phyloP scores from a whole-genome alignment of 2,329 filamentous ascomycete species.

The Alternaria brassicicola region DNA sequence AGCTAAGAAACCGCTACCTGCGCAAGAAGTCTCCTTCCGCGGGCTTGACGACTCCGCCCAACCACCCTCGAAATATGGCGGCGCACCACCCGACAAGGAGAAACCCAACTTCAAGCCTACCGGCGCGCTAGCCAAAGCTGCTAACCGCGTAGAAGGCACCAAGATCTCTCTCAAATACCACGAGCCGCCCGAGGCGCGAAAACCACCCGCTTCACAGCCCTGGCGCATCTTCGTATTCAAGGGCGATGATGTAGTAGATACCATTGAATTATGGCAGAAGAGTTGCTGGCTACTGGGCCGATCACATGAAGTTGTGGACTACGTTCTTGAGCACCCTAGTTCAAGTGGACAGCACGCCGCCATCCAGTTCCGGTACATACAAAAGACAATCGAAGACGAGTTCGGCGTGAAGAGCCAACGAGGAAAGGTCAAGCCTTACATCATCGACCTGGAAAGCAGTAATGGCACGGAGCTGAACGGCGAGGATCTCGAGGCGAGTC shows the following conservation, averaged over 20 bases:
- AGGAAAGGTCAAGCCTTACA: slow-evolving; percentile 70
- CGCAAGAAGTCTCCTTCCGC: slow-evolving; percentile 55
- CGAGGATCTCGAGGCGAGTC: slow-evolving; percentile 71
- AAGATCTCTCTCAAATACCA: slow-evolving; percentile 90
- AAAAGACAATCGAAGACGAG: slow-evolving; percentile 84
- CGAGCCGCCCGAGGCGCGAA: slow-evolving; percentile 90
- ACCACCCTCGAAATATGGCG: slow-evolving; percentile 40
- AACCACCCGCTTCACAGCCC: slow-evolving; percentile 75
- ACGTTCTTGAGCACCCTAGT: slow-evolving; percentile 86
- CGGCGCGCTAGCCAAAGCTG: slow-evolving; percentile 83
- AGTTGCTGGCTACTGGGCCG: slow-evolving; percentile 92
- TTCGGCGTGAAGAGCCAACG: slow-evolving; percentile 59
- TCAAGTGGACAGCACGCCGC: slow-evolving; percentile 95
- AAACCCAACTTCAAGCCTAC: slow-evolving; percentile 85
- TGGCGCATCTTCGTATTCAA: slow-evolving; percentile 98
- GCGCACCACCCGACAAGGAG: slow-evolving; percentile 67
- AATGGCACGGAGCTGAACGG: slow-evolving; percentile 89
- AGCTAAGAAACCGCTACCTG: slow-evolving; percentile 53
- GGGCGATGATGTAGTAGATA: slow-evolving; percentile 77
- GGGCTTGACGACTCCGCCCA: slow-evolving; percentile 40
- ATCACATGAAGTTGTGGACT: slow-evolving; percentile 79
- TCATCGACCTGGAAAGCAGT: slow-evolving; percentile 91
- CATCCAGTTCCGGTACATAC: slow-evolving; percentile 86
- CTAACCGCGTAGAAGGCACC: slow-evolving; percentile 79
- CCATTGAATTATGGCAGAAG: slow-evolving; percentile 73